Conservation (phyloP, 805 yeast species). For the Saturnispora sanitii region DNA sequence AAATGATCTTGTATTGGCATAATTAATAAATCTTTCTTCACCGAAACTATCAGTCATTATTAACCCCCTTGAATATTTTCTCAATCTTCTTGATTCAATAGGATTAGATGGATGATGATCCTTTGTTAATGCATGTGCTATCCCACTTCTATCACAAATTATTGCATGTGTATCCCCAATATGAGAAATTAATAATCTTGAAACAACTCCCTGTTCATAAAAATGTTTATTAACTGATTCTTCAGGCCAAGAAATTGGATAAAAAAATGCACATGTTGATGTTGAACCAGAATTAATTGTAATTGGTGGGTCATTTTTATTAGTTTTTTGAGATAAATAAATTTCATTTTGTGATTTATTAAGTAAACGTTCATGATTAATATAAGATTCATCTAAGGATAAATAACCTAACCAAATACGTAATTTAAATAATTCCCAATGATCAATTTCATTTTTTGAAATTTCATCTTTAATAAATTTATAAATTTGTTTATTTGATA, state of each 20-base stretch:
- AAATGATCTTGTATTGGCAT: constrained; percentile 89
- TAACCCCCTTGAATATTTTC: constrained; percentile 51
- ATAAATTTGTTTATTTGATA: background rate
- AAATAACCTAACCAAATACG: constrained; percentile 58
- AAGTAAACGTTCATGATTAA: constrained; percentile 22
- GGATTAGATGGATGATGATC: constrained; percentile 85
- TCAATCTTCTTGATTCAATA: constrained; percentile 61
- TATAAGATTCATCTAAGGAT: constrained; percentile 53
- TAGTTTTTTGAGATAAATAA: constrained; percentile 1
- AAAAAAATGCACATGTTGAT: constrained; percentile 27
- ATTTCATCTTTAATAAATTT: constrained; percentile 9
- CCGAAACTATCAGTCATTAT: constrained; percentile 88
- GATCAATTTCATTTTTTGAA: constrained; percentile 8
- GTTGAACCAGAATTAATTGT: constrained; percentile 28
- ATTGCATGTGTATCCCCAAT: constrained; percentile 89
- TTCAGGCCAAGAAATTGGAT: constrained; percentile 24
- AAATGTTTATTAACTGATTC: constrained; percentile 31
- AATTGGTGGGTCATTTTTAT: constrained; percentile 1
- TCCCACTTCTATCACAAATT: constrained; percentile 71
- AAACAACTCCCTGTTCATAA: constrained; percentile 57
- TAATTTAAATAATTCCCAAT: constrained; percentile 47
- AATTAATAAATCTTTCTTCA: constrained; percentile 66
- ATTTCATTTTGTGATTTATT: constrained; percentile 14
- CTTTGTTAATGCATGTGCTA: constrained; percentile 67
- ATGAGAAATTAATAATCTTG: constrained; percentile 72